Conservation (phyloP, 1,284 basidiomycete genomes). For the Schizophyllum commune region DNA sequence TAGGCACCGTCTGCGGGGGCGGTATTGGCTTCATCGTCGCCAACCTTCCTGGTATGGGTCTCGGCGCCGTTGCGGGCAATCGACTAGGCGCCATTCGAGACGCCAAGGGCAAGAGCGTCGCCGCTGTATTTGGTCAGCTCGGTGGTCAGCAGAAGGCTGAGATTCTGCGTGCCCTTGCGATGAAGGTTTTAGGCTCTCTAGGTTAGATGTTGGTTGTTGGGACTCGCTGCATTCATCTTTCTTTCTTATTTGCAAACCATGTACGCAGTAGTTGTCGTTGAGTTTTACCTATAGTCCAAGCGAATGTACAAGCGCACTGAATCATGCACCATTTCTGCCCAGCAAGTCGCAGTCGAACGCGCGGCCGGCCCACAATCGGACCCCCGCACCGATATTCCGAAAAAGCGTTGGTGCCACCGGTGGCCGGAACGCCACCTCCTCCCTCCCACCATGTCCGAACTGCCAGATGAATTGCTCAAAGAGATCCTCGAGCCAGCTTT, state of each 20-base stretch:
- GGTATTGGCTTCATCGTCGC: conserved; percentile 84
- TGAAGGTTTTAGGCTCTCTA: conserved; percentile 73
- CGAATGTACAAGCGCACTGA: too few species aligned
- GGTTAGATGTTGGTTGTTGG: neutral
- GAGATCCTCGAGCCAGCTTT: neutral
- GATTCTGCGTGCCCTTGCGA: conserved; percentile 82
- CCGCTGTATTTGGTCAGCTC: conserved; percentile 81
- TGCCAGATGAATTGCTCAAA: neutral
- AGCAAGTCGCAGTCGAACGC: too few species aligned
- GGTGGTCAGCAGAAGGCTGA: conserved; percentile 79
- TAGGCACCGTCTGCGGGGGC: conserved; percentile 62
- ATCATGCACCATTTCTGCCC: too few species aligned
- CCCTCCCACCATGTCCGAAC: neutral
- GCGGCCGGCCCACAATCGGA: too few species aligned
- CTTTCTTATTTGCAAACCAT: conserved; percentile 3
- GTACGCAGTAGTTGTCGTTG: conserved; percentile 3
- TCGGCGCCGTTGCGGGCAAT: conserved; percentile 80
- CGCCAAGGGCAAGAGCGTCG: conserved; percentile 89
- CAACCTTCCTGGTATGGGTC: conserved; percentile 76
- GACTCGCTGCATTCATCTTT: too few species aligned
- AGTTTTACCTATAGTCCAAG: too few species aligned
- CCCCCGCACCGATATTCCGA: too few species aligned
- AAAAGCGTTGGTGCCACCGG: too few species aligned
- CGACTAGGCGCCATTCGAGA: conserved; percentile 83
- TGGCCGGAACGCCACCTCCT: too few species aligned